Evolutionary conservation across 306 rosid genomes (phyloP).

Genomic region (Ziziphus jujuba): DNA sequence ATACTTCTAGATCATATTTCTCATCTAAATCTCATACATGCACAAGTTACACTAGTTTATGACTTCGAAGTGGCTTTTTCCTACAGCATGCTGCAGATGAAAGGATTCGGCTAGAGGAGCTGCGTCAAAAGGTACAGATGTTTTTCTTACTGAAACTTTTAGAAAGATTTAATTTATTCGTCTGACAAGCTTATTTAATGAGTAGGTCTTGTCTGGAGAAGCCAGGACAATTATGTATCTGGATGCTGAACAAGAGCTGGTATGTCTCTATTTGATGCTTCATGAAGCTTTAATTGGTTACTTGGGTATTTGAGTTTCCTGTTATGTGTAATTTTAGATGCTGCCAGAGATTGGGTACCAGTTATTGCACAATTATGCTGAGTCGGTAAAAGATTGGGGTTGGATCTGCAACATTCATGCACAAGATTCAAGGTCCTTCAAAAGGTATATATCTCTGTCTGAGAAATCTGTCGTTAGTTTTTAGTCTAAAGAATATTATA

Average conservation of each 20-base stretch:
- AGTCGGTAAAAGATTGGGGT: slow-evolving; percentile 79
- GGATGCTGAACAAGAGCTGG: slow-evolving; percentile 80
- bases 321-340: slow-evolving; percentile 41
- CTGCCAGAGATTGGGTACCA: slow-evolving; percentile 87
- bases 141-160: slow-evolving; percentile 20
- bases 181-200: slow-evolving; percentile 30
- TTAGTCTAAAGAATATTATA: not conserved
- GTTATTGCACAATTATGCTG: slow-evolving; percentile 66
- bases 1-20: not conserved
- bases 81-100: slow-evolving; percentile 97
- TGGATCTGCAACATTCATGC: slow-evolving; percentile 83
- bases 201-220: slow-evolving; percentile 81
- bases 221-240: slow-evolving; percentile 64
- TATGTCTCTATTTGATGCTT: slow-evolving; percentile 39
- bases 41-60: slow-evolving; percentile 15
- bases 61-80: slow-evolving; percentile 27
- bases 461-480: not conserved
- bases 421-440: slow-evolving; percentile 64
- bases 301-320: slow-evolving; percentile 27
- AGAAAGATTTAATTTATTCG: slow-evolving; percentile 16
- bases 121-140: slow-evolving; percentile 72
- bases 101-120: slow-evolving; percentile 86
- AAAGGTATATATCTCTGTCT: slow-evolving; percentile 44
- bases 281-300: slow-evolving; percentile 20
- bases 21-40: not conserved